Evolutionary conservation across 345 rosid genomes (phyloP).

Genomic region (Ceriops decandra): DNA sequence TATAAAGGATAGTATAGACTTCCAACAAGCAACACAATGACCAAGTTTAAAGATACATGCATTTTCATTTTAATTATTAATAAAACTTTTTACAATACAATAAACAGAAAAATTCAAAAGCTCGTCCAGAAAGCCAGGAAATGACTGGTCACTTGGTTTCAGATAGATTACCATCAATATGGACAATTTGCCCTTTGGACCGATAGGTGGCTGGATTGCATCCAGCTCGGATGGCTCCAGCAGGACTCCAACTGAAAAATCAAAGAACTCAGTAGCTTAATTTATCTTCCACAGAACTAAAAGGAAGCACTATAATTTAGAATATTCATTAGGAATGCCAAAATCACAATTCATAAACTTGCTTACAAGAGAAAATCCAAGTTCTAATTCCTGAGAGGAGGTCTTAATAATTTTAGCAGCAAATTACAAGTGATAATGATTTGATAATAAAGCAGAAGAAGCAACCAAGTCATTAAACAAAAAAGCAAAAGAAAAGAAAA

Average conservation of each 20-base stretch:
- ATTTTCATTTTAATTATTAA: no score
- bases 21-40: background rate
- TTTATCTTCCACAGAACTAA: background rate
- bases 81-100: no score
- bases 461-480: background rate
- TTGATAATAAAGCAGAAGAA: background rate
- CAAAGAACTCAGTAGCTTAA: slow-evolving; percentile 14
- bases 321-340: background rate
- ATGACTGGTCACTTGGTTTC: background rate
- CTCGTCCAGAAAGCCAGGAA: background rate
- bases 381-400: no score
- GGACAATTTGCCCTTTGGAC: slow-evolving; percentile 45
- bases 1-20: no score
- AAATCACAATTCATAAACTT: background rate
- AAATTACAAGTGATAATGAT: background rate
- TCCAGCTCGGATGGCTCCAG: slow-evolving; percentile 82
- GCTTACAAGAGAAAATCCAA: background rate
- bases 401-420: background rate
- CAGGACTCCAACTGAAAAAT: slow-evolving; percentile 88
- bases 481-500: background rate
- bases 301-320: no score
- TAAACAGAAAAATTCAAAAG: background rate
- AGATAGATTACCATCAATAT: slow-evolving; percentile 58
- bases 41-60: background rate
- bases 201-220: slow-evolving; percentile 74